Evolutionary conservation across 2,329 filamentous ascomycete genomes (phyloP).

Genomic region (Stagonosporopsis chrysanthemi): DNA sequence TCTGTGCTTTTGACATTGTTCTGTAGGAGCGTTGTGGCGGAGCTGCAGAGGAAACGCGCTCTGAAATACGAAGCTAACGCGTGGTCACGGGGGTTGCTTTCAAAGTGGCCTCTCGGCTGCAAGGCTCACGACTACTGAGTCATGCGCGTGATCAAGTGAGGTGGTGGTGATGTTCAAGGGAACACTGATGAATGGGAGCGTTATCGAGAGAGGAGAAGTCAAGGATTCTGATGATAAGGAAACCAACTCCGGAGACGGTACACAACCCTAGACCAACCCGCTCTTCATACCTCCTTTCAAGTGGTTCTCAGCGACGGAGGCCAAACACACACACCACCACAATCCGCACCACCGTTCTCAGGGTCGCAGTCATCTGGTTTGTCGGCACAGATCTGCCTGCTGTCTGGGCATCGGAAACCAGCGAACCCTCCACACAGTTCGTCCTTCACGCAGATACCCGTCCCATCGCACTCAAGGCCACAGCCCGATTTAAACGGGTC

Average conservation of each 20-base stretch:
- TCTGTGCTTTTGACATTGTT: slow-evolving; percentile 33
- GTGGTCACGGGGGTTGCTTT: slow-evolving; percentile 45
- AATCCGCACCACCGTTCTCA: slow-evolving; percentile 51
- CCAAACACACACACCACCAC: slow-evolving; percentile 53
- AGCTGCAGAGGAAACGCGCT: slow-evolving; percentile 9
- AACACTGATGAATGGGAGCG: neutral
- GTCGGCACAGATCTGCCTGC: slow-evolving; percentile 51
- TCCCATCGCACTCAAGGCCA: slow-evolving; percentile 43
- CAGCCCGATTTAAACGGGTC: slow-evolving; percentile 42
- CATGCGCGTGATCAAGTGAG: neutral
- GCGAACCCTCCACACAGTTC: slow-evolving; percentile 54
- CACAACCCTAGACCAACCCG: neutral
- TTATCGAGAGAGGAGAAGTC: neutral
- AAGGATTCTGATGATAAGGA: neutral
- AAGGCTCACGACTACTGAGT: neutral
- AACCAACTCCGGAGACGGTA: neutral
- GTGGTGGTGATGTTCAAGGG: neutral
- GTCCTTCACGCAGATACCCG: slow-evolving; percentile 47
- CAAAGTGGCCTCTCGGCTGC: slow-evolving; percentile 37
- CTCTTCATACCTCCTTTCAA: neutral
- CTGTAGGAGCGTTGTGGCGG: neutral
- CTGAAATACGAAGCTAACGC: slow-evolving; percentile 25
- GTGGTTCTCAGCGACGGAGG: slow-evolving; percentile 9
- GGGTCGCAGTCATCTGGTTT: slow-evolving; percentile 56
- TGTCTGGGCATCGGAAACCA: slow-evolving; percentile 42